A percentile compares a stretch with the other conserved stretches of the same genome.
These are phyloP conservation scores for Sporisorium exsertum DNA, from an alignment of 1,284 basidiomycete species.

Conservation along the genomic window DNA sequence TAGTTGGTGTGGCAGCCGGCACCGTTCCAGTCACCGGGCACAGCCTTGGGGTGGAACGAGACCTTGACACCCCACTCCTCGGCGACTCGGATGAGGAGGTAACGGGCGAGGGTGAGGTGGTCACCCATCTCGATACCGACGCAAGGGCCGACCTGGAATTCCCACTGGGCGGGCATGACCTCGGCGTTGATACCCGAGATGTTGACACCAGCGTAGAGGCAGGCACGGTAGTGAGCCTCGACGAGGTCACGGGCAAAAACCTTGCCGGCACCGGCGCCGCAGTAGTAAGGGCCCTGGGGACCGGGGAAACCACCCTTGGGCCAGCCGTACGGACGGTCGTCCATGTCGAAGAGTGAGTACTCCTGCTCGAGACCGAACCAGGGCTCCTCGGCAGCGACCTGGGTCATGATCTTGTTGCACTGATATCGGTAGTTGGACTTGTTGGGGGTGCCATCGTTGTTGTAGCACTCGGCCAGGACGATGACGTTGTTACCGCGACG, in stretches of 20 bases:
- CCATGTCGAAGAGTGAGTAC: constrained; percentile 95
- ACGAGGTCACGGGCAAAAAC: constrained; percentile 98
- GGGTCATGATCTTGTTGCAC: constrained; percentile 66
- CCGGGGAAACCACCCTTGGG: constrained; percentile 92
- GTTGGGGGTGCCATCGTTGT: constrained; percentile 99
- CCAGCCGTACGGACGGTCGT: constrained; percentile 94
- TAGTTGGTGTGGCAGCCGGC: constrained; percentile 80
- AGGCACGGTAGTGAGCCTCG: constrained; percentile 97
- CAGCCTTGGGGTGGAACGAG: constrained; percentile 98
- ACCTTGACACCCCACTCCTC: constrained; percentile 98
- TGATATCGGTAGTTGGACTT: constrained; percentile 82
- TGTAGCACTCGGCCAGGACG: constrained; percentile 86
- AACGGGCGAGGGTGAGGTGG: constrained; percentile 71
- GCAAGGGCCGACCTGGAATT: constrained; percentile 99
- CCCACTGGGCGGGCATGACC: constrained; percentile 99
- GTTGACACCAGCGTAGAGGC: constrained; percentile 95
- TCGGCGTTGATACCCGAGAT: constrained; percentile 99
- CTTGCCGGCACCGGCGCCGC: constrained; percentile 98
- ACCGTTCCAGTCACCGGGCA: constrained; percentile 98
- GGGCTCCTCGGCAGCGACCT: constrained; percentile 72
- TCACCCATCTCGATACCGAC: constrained; percentile 98
- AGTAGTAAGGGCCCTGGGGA: constrained; percentile 99
- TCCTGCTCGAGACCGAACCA: constrained; percentile 99
- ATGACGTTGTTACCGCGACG: constrained; percentile 82
- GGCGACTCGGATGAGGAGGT: constrained; percentile 72